Base-by-base conservation (phyloP, 1,139 yeast species). In the Barnettozyma hawaiiensis region DNA sequence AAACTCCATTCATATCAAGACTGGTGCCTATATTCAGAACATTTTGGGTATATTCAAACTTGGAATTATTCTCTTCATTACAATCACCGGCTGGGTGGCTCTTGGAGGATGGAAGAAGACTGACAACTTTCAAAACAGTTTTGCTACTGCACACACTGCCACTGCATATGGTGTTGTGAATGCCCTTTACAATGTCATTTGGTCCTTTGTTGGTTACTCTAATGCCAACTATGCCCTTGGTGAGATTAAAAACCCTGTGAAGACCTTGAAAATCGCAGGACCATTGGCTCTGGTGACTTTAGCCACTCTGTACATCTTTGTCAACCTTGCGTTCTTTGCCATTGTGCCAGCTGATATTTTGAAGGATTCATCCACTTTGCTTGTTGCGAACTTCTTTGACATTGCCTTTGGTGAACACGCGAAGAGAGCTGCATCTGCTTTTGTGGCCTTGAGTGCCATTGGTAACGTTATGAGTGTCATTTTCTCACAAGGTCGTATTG, bases 171-270 rank as follows among this genome's bases (percentile, higher is more conserved):
- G 92, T 47, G 71, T 83, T 40, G 92, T 83, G 47, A 83, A 79
- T 55, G 85, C 92, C 8, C 70, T 84, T 45, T 83, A 83, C 65
- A 83, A 82, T 56, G 86, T 84, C 47, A 84, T 84, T 58, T 84
- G 90, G 90, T 81, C 90, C 2, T 84, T 77, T 55, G 76, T 79
- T 49, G 86, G 86, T 38, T 79, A 79, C 58, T 77, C 83, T 24
- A 85, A 85, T 59, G 92, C 84, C 47, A 84, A 85, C 64, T 85
- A 85, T 58, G 94, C 94, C 11, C 69, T 85, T 46, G 85, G 89
- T 53, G 95, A 85, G 63, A 80, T 81, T 43, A 81, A 77, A 61
- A 53, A 84, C 54, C 94, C 94, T 0, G 75, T 78, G 43, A 73
- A 76, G 47, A 81, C 85, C 15, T 69, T 85, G 47, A 81, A 76